Base-by-base conservation (phyloP, 352 stramenopile species). In the Globisporangium okanoganense region DNA sequence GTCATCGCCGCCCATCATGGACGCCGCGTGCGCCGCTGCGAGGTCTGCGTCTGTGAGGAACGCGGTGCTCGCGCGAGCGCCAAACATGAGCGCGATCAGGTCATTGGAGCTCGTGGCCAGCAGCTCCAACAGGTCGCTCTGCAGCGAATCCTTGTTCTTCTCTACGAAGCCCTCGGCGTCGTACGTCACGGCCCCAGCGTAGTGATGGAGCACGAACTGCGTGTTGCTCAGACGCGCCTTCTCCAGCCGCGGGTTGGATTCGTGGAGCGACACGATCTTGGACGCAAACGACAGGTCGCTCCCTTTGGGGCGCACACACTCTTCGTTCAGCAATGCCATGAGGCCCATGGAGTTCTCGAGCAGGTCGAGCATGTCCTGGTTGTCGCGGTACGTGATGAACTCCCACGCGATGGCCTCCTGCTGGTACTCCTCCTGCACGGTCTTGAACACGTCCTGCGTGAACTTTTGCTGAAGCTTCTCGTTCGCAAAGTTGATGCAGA, bases 121-220 rank as follows among this genome's bases (percentile, higher is more conserved):
- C 12, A 92, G 69, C 31, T 85, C 71, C 33, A 87, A 92, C 48
- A 98, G 78, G 67, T 98, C 93, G 24, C 95, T 94, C 10, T 93
- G 88, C 33, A 98, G 66, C 3, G 88, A 85, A 64, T 98, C 90
- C 67, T 96, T 95, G 78, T 98, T 97, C 66, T 98, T 98, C 64
- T 98, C 94, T 3, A 98, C 61, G 65, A 98, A 98, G 1, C 90
- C 92, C 2, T 55, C 78, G 3, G 89, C 81, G 38, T 94, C 81
- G 70, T 99, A 99, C 40, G 78, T 80, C 20, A 98, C 95, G 14
- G 74, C 76, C 13, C 86, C 95, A 2, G 95, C 95, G 66, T 98
- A 98, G 70, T 98, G 95, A 25, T 94, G 79, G 12, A 98, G 85
- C 12, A 84, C 84, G 62, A 98, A 98, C 58, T 96, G 71, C 8